phyloP scores from a whole-genome alignment of 257 asterid genomes.

The Nemophila menziesii region DNA sequence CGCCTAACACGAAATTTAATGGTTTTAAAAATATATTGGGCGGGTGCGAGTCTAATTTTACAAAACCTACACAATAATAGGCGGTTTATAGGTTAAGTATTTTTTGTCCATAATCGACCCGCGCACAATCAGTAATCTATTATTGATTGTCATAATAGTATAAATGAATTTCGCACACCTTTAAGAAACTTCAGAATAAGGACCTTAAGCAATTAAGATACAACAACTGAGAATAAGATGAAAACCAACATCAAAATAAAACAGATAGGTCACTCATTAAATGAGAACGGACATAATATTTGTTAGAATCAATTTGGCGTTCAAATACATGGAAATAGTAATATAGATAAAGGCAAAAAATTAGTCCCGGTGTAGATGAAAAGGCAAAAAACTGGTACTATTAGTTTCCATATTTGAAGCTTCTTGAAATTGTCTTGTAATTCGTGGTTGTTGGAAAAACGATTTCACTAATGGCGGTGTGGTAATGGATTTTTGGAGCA shows the following conservation, averaged over 20 bases:
- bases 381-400: constrained; percentile 78
- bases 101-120: too few relatives aligned
- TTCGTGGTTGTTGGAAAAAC: too few relatives aligned
- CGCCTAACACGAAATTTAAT: too few relatives aligned
- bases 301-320: constrained; percentile 97
- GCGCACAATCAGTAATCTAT: too few relatives aligned
- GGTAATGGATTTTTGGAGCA: too few relatives aligned
- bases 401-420: constrained; percentile 89
- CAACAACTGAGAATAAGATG: constrained; percentile 54
- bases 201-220: constrained; percentile 55
- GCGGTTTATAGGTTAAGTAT: too few relatives aligned
- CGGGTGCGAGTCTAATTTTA: too few relatives aligned
- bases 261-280: too few relatives aligned
- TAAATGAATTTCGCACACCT: constrained; percentile 54
- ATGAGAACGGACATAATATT: constrained; percentile 65
- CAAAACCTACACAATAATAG: too few relatives aligned
- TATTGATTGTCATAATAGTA: too few relatives aligned
- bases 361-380: constrained; percentile 86
- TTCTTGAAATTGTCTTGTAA: constrained; percentile 91
- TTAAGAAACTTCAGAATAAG: constrained; percentile 47
- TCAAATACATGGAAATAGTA: constrained; percentile 97
- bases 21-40: too few relatives aligned
- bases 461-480: too few relatives aligned
- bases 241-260: constrained; percentile 88
- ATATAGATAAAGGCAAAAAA: constrained; percentile 78